Evolutionary conservation across 257 asterid species (phyloP).

Genomic region (Leonotis leonurus): DNA sequence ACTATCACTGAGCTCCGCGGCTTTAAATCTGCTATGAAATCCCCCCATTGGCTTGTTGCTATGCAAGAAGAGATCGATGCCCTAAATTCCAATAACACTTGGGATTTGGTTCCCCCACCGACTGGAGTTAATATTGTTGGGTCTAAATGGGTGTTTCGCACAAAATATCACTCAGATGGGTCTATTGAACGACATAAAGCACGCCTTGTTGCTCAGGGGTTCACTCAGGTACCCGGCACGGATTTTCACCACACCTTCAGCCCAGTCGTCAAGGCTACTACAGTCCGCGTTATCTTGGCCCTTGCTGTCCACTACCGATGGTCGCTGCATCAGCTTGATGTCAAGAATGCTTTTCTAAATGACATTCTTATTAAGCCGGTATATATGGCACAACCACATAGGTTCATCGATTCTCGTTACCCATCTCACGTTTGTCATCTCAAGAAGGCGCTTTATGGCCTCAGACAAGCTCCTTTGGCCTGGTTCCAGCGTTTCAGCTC

Average conservation of each 20-base stretch:
- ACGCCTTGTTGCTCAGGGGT: neutral
- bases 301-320: neutral
- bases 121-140: neutral
- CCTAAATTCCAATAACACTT: neutral
- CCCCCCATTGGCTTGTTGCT: neutral
- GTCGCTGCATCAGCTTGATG: neutral
- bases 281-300: neutral
- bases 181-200: neutral
- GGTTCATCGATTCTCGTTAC: no score
- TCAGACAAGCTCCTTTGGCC: no score
- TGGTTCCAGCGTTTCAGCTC: no score
- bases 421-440: no score
- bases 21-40: neutral
- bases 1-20: neutral
- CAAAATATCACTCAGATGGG: neutral
- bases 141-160: neutral
- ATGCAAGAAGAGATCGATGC: neutral
- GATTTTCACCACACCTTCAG: neutral
- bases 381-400: no score
- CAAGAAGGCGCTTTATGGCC: no score
- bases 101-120: neutral
- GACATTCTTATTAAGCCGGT: no score
- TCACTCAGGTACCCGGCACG: neutral
- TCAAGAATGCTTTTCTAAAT: no score
- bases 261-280: neutral